A percentile compares a stretch with the other conserved stretches of the same genome.
Conservation (phyloP, 2,329 filamentous ascomycete species). For the Samsoniella hepiali region DNA sequence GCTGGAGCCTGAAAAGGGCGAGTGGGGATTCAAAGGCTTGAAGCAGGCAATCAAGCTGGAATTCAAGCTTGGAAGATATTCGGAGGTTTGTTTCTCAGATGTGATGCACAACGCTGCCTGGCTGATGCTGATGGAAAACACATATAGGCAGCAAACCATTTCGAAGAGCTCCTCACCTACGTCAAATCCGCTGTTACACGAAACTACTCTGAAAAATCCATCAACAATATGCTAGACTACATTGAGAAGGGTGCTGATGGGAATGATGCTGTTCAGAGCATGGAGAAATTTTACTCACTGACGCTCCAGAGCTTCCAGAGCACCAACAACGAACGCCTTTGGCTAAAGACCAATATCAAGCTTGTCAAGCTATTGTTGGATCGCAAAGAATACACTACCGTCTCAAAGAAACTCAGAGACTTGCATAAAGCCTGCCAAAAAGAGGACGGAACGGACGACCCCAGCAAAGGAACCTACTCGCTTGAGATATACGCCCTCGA, state of each 20-base stretch:
- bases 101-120: neutral
- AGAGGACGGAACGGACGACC: slow-evolving; percentile 83
- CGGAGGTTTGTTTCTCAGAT: slow-evolving; percentile 54
- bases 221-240: slow-evolving; percentile 98
- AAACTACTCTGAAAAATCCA: slow-evolving; percentile 98
- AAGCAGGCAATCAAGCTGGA: slow-evolving; percentile 98
- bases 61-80: slow-evolving; percentile 86
- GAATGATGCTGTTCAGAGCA: slow-evolving; percentile 67
- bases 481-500: slow-evolving; percentile 95
- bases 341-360: slow-evolving; percentile 98
- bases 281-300: slow-evolving; percentile 93
- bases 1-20: slow-evolving; percentile 85
- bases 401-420: slow-evolving; percentile 81
- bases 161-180: slow-evolving; percentile 91
- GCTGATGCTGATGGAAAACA: slow-evolving; percentile 19
- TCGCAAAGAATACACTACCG: slow-evolving; percentile 77
- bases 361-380: slow-evolving; percentile 87
- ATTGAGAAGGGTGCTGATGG: slow-evolving; percentile 85
- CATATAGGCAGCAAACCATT: slow-evolving; percentile 79
- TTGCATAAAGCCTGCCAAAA: slow-evolving; percentile 85
- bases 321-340: slow-evolving; percentile 94
- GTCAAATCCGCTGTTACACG: slow-evolving; percentile 95
- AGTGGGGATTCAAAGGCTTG: slow-evolving; percentile 97
- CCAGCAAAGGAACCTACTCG: slow-evolving; percentile 93
- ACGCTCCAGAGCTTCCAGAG: slow-evolving; percentile 94